These are phyloP conservation scores for Dioszegia crocea DNA, from an alignment of 768 basidiomycete species.

Conservation along the genomic window DNA sequence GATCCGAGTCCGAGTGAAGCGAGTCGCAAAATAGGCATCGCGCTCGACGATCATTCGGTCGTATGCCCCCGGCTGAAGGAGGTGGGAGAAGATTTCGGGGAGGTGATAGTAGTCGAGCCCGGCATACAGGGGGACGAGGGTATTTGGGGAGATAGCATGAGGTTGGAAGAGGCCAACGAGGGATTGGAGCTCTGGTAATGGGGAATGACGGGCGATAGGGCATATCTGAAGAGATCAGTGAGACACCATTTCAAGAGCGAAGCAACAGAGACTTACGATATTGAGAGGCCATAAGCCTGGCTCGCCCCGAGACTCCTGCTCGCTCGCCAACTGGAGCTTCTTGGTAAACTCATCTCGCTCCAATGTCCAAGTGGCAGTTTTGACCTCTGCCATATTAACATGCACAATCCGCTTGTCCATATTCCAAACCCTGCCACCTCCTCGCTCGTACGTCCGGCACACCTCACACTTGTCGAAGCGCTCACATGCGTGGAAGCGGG, in stretches of 20 bases:
- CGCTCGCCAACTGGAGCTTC: conserved; percentile 42
- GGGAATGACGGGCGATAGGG: conserved; percentile 75
- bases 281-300: conserved; percentile 60
- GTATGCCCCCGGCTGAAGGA: conserved; percentile 53
- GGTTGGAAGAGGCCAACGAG: conserved; percentile 83
- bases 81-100: conserved; percentile 63
- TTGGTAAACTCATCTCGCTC: conserved; percentile 55
- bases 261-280: conserved; percentile 63
- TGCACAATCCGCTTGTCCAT: conserved; percentile 60
- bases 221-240: conserved; percentile 12
- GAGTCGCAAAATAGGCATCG: conserved; percentile 16
- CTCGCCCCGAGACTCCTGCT: conserved; percentile 21
- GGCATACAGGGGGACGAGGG: conserved; percentile 56
- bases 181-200: conserved; percentile 74
- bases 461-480: conserved; percentile 64
- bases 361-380: conserved; percentile 58
- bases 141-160: conserved; percentile 71
- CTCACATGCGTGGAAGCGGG: conserved; percentile 93
- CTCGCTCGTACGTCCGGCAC: conserved; percentile 22
- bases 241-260: too few species aligned
- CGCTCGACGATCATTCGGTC: conserved; percentile 20
- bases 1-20: not conserved
- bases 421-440: conserved; percentile 49
- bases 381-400: conserved; percentile 75
- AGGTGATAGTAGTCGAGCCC: conserved; percentile 72